Evolutionary conservation across 257 asterid genomes (phyloP).

Genomic region (Mentha longifolia): DNA sequence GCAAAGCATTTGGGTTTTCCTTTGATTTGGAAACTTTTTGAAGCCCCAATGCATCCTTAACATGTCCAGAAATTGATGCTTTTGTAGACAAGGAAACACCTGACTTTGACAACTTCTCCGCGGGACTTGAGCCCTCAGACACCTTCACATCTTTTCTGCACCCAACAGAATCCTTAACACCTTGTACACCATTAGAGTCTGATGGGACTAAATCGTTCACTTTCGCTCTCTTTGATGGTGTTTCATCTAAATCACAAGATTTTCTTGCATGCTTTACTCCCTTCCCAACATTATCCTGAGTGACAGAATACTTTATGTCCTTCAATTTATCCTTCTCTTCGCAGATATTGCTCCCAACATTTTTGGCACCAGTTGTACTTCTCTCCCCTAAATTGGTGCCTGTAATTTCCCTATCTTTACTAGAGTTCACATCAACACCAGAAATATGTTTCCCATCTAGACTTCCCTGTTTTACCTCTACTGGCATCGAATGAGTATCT

Average conservation of each 20-base stretch:
- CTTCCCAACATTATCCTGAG: conserved; percentile 38
- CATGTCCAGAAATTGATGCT: conserved; percentile 26
- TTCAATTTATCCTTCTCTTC: conserved; percentile 32
- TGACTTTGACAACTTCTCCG: conserved; percentile 23
- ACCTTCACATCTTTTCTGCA: conserved; percentile 33
- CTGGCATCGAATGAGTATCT: conserved; percentile 34
- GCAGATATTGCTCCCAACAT: conserved; percentile 18
- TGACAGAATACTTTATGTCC: conserved; percentile 25
- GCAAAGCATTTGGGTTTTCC: conserved; percentile 20
- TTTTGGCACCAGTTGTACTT: conserved; percentile 32
- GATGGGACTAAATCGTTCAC: conserved; percentile 34
- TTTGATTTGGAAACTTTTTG: conserved; percentile 12
- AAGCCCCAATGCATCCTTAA: conserved; percentile 24
- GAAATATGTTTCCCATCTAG: conserved; percentile 34
- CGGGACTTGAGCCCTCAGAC: conserved; percentile 30
- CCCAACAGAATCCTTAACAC: conserved; percentile 35
- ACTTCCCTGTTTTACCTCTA: conserved; percentile 30
- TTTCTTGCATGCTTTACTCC: conserved; percentile 40
- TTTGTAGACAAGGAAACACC: not conserved
- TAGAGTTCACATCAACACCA: conserved; percentile 25
- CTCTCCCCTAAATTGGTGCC: conserved; percentile 22
- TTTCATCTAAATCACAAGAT: conserved; percentile 37
- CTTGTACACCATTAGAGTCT: conserved; percentile 32
- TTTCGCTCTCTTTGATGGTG: conserved; percentile 47
- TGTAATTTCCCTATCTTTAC: conserved; percentile 28